A percentile compares a stretch with the other conserved stretches of the same genome.
These are phyloP conservation scores for Endocalyx cinctus DNA, from an alignment of 2,329 filamentous ascomycete genomes.

Conservation along the genomic window DNA sequence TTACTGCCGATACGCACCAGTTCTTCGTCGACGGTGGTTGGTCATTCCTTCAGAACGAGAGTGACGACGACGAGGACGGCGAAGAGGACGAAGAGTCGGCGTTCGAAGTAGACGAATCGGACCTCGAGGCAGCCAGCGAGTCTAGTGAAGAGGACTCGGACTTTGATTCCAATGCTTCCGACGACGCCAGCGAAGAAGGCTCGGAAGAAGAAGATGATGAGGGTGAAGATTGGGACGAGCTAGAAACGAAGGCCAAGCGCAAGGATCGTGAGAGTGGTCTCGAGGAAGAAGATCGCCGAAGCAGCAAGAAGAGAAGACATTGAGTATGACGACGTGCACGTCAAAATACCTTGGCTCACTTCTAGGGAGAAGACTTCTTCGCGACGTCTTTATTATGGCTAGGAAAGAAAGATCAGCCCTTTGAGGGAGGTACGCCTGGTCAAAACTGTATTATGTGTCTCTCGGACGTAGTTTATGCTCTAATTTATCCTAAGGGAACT, in stretches of 20 bases:
- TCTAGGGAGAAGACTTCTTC: too few species aligned
- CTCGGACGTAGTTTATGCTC: too few species aligned
- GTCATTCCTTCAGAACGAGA: conserved; percentile 85
- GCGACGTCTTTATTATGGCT: too few species aligned
- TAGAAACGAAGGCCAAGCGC: conserved; percentile 87
- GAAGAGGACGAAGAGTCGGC: conserved; percentile 87
- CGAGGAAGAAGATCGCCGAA: conserved; percentile 72
- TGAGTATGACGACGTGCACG: conserved; percentile 13
- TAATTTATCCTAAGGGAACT: too few species aligned
- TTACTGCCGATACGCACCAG: conserved; percentile 85
- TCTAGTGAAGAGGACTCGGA: conserved; percentile 80
- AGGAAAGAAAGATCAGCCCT: too few species aligned
- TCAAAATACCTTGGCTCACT: too few species aligned
- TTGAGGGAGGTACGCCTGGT: too few species aligned
- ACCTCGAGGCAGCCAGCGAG: conserved; percentile 77
- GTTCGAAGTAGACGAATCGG: conserved; percentile 85
- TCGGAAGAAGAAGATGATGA: conserved; percentile 66
- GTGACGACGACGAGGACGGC: conserved; percentile 76
- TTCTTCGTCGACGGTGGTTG: conserved; percentile 96
- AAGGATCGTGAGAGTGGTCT: conserved; percentile 64
- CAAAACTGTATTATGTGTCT: too few species aligned
- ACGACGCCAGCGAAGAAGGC: conserved; percentile 73
- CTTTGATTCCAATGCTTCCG: conserved; percentile 84
- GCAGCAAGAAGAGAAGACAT: conserved; percentile 64
- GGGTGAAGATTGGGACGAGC: conserved; percentile 91